phyloP scores from a whole-genome alignment of 805 yeast species.

The Candida odintsovae region DNA sequence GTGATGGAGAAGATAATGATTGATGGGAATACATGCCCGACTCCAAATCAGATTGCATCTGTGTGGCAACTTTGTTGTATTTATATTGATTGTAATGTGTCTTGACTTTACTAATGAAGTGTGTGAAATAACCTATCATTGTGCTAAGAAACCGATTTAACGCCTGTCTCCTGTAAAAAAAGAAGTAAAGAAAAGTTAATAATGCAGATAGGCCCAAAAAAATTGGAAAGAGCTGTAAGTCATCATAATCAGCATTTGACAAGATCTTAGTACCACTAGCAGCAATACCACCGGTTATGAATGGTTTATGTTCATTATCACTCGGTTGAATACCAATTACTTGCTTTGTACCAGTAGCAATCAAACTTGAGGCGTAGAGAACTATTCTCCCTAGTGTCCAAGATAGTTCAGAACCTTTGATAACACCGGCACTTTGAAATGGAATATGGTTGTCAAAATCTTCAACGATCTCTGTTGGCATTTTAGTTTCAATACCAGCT shows the following conservation, averaged over 20 bases:
- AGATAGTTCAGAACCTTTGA: slow-evolving; percentile 81
- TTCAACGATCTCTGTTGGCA: slow-evolving; percentile 17
- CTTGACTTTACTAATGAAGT: slow-evolving; percentile 10
- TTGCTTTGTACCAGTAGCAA: slow-evolving; percentile 7
- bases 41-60: slow-evolving; percentile 17
- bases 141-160: slow-evolving; percentile 8
- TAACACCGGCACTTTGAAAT: slow-evolving; percentile 75
- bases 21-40: slow-evolving; percentile 14
- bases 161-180: slow-evolving; percentile 8
- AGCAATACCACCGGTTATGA: slow-evolving; percentile 17
- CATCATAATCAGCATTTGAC: slow-evolving; percentile 2
- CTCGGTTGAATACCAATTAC: slow-evolving; percentile 22
- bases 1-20: not conserved
- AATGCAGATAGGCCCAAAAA: slow-evolving; percentile 6
- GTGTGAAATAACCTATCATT: slow-evolving; percentile 10
- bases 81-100: slow-evolving; percentile 14
- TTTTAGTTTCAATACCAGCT: slow-evolving; percentile 44
- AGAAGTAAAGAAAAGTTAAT: slow-evolving; percentile 5
- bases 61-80: slow-evolving; percentile 16
- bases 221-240: slow-evolving; percentile 5
- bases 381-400: slow-evolving; percentile 94
- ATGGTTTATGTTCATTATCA: slow-evolving; percentile 17
- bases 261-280: slow-evolving; percentile 1
- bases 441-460: slow-evolving; percentile 40
- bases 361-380: slow-evolving; percentile 64